Evolutionary conservation across 1,284 basidiomycete species (phyloP).

Genomic region (Lentinus polychrous): DNA sequence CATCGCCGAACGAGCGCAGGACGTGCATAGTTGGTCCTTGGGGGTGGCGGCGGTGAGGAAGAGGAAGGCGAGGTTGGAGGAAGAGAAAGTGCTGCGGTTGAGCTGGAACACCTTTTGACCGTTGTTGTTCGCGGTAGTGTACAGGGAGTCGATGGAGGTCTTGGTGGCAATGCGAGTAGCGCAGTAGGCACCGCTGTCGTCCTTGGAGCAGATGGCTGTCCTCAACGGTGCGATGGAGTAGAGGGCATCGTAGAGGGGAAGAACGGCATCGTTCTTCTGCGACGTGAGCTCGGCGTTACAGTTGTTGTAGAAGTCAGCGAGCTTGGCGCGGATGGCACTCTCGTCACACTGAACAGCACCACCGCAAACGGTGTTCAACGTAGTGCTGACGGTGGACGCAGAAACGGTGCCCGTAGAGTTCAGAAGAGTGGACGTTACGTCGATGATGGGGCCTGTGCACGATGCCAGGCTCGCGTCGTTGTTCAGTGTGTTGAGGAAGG

Average conservation of each 20-base stretch:
- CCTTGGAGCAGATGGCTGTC: slow-evolving; percentile 67
- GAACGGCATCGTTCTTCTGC: slow-evolving; percentile 40
- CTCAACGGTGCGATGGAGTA: slow-evolving; percentile 65
- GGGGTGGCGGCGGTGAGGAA: slow-evolving; percentile 55
- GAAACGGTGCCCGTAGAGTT: slow-evolving; percentile 39
- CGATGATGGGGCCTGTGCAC: slow-evolving; percentile 63
- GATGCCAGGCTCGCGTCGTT: slow-evolving; percentile 44
- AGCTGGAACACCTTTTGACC: slow-evolving; percentile 37
- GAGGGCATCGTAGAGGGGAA: slow-evolving; percentile 69
- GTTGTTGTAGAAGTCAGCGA: slow-evolving; percentile 61
- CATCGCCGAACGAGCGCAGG: slow-evolving; percentile 75
- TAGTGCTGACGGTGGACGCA: slow-evolving; percentile 37
- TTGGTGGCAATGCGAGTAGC: slow-evolving; percentile 24
- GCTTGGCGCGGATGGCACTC: slow-evolving; percentile 48
- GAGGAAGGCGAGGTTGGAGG: slow-evolving; percentile 72
- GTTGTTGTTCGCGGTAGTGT: slow-evolving; percentile 11
- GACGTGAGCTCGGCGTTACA: slow-evolving; percentile 67
- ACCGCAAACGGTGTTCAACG: slow-evolving; percentile 57
- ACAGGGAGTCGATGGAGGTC: slow-evolving; percentile 13
- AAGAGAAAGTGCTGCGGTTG: slow-evolving; percentile 59
- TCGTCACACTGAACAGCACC: slow-evolving; percentile 46
- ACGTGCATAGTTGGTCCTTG: slow-evolving; percentile 58
- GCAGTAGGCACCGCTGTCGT: slow-evolving; percentile 66
- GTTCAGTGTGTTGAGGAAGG: slow-evolving; percentile 62
- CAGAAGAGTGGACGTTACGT: slow-evolving; percentile 54